Evolutionary conservation across 495 filamentous ascomycete genomes (phyloP).

Genomic region (Xylaria castorea): DNA sequence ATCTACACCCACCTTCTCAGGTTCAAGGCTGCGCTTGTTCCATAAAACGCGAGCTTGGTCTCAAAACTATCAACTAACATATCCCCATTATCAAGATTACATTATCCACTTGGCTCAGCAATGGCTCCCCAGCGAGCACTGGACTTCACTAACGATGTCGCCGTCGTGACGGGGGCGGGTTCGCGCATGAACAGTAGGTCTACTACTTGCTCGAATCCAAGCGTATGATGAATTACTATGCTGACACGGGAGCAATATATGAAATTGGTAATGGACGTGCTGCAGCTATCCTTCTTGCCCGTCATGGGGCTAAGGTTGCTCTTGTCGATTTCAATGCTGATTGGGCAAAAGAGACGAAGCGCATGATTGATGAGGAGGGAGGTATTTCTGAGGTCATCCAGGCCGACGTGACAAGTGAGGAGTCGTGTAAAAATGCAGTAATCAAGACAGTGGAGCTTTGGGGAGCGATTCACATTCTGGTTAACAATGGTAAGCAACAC

Average conservation of each 20-base stretch:
- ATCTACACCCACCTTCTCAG: neutral
- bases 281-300: constrained; percentile 23
- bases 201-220: neutral
- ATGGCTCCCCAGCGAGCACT: constrained; percentile 24
- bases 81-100: neutral
- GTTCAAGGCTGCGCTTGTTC: neutral
- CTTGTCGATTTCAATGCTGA: constrained; percentile 15
- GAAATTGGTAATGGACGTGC: constrained; percentile 25
- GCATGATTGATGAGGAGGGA: constrained; percentile 31
- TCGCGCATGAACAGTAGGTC: constrained; percentile 25
- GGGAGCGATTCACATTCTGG: constrained; percentile 37
- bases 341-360: constrained; percentile 23
- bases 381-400: constrained; percentile 41
- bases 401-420: constrained; percentile 38
- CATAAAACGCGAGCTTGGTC: neutral
- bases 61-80: neutral
- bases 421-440: constrained; percentile 38
- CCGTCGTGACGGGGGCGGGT: constrained; percentile 24
- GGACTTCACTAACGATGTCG: constrained; percentile 20
- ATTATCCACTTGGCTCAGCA: neutral
- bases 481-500: constrained; percentile 34
- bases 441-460: constrained; percentile 33
- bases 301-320: constrained; percentile 20
- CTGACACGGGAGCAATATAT: neutral
- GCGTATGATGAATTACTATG: neutral